A percentile compares a stretch with the other conserved stretches of the same genome.
phyloP scores from a whole-genome alignment of 768 basidiomycete genomes.

The Podaxis mareebaensis region DNA sequence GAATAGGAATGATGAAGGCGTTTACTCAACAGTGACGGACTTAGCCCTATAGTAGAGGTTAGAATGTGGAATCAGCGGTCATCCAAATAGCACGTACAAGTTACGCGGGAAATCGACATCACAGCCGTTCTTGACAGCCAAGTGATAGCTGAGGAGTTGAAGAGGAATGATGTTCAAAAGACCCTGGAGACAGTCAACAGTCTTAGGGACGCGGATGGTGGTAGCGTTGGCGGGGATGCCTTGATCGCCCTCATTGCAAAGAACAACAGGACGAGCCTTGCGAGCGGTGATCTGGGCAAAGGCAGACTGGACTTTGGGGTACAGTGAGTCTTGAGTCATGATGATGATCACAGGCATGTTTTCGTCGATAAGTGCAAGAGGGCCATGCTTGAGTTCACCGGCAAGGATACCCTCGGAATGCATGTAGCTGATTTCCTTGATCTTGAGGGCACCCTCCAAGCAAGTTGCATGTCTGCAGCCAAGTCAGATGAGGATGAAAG shows the following conservation, averaged over 20 bases:
- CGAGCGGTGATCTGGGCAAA: constrained; percentile 97
- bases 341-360: constrained; percentile 99
- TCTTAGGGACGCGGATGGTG: constrained; percentile 93
- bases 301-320: constrained; percentile 97
- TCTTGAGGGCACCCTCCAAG: constrained; percentile 97
- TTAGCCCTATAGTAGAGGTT: constrained; percentile 55
- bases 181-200: constrained; percentile 94
- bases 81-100: constrained; percentile 54
- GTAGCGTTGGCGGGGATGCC: constrained; percentile 72
- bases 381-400: constrained; percentile 98
- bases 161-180: constrained; percentile 95
- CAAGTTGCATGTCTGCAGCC: constrained; percentile 82
- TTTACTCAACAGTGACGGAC: constrained; percentile 74
- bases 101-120: constrained; percentile 99
- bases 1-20: not conserved
- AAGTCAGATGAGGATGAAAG: not conserved
- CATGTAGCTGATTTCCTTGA: constrained; percentile 99
- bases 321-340: constrained; percentile 98
- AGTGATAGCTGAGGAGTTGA: constrained; percentile 93
- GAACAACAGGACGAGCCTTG: constrained; percentile 92
- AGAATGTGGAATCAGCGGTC: constrained; percentile 12
- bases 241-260: constrained; percentile 92
- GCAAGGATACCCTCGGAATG: constrained; percentile 90
- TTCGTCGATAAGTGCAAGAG: constrained; percentile 96
- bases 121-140: constrained; percentile 93